Evolutionary conservation across 768 basidiomycete species (phyloP).

Genomic region (Xerocomus potaroensis): DNA sequence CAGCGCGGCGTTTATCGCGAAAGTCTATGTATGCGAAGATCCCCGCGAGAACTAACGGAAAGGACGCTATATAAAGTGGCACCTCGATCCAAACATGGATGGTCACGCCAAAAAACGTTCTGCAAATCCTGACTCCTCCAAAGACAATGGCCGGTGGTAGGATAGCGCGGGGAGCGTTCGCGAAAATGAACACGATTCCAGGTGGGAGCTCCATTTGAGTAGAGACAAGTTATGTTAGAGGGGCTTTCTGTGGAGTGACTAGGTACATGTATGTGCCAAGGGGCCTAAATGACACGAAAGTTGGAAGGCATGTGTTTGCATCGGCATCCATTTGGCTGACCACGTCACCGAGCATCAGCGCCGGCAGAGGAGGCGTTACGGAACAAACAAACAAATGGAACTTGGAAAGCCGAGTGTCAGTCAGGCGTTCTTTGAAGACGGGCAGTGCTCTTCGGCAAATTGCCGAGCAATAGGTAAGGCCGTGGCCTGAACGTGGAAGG

Average conservation of each 20-base stretch:
- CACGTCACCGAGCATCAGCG: background rate
- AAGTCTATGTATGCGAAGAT: conserved; percentile 12
- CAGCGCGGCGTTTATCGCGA: conserved; percentile 12
- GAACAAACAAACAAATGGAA: background rate
- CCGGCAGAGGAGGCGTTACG: background rate
- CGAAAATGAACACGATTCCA: conserved; percentile 26
- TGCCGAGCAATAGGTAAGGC: too few species aligned
- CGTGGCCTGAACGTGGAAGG: too few species aligned
- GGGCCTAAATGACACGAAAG: background rate
- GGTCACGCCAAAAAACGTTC: conserved; percentile 3
- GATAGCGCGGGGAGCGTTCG: conserved; percentile 22
- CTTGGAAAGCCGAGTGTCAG: too few species aligned
- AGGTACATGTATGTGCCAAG: too few species aligned
- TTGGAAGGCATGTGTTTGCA: background rate
- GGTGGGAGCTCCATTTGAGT: conserved; percentile 30
- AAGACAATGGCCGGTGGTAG: conserved; percentile 17
- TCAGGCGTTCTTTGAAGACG: background rate
- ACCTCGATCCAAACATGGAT: conserved; percentile 14
- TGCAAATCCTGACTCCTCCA: conserved; percentile 11
- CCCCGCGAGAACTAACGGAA: conserved; percentile 20
- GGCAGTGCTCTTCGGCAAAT: background rate
- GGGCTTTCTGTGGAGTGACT: too few species aligned
- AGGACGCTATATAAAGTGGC: conserved; percentile 18
- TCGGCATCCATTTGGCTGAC: background rate
- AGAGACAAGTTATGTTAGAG: too few species aligned